Evolutionary conservation across 2,329 filamentous ascomycete genomes (phyloP).

Genomic region (Arachnomyces sp.): DNA sequence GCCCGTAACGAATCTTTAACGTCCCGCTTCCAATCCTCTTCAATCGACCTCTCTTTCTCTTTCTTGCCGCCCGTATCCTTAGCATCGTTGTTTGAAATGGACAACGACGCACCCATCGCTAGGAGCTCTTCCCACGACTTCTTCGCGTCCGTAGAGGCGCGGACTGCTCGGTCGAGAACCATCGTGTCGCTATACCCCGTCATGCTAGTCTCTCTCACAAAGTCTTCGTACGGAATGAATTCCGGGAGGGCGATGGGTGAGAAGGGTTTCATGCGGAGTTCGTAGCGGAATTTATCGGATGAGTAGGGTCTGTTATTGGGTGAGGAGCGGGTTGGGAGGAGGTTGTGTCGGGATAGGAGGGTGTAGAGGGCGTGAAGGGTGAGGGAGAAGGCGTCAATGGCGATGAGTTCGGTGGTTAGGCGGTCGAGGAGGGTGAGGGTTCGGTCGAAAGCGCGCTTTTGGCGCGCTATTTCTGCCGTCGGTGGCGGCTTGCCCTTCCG

Average conservation of each 20-base stretch:
- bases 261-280: conserved; percentile 82
- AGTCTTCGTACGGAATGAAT: conserved; percentile 58
- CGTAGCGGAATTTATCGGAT: conserved; percentile 62
- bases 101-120: conserved; percentile 29
- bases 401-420: conserved; percentile 58
- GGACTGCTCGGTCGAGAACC: conserved; percentile 33
- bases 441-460: conserved; percentile 28
- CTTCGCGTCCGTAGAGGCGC: conserved; percentile 32
- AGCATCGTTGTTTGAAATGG: conserved; percentile 3
- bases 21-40: conserved; percentile 55
- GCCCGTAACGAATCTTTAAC: conserved; percentile 57
- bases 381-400: conserved; percentile 49
- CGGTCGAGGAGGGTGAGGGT: conserved; percentile 50
- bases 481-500: conserved; percentile 5
- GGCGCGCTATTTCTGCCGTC: conserved; percentile 14
- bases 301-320: conserved; percentile 52
- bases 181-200: conserved; percentile 36
- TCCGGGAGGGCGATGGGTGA: conserved; percentile 59
- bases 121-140: conserved; percentile 38
- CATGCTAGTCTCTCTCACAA: conserved; percentile 38
- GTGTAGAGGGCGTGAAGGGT: conserved; percentile 56
- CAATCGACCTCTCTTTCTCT: conserved; percentile 38
- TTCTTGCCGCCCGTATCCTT: conserved; percentile 4
- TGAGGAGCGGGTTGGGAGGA: conserved; percentile 44
- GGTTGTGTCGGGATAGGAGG: conserved; percentile 51